A percentile compares a stretch with the other conserved stretches of the same genome.
Evolutionary conservation across 352 stramenopile genomes (phyloP).

Genomic region (Aphanomyces euteiches): DNA sequence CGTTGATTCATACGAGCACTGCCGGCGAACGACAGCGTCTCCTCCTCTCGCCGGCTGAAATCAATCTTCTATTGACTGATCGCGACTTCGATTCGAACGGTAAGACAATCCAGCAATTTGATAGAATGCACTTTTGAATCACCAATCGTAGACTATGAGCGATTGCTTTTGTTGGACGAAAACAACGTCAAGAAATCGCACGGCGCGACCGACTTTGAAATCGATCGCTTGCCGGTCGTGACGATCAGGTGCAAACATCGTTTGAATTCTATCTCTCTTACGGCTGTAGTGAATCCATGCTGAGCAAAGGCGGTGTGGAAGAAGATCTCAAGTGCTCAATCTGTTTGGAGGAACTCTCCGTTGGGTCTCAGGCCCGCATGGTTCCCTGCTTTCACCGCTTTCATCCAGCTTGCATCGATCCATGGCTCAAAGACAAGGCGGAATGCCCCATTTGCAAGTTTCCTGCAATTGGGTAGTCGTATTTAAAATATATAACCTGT

Average conservation of each 20-base stretch:
- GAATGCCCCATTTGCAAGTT: slow-evolving; percentile 79
- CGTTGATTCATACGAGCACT: background rate
- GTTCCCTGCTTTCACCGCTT: slow-evolving; percentile 80
- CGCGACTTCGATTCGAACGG: slow-evolving; percentile 31
- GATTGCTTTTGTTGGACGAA: slow-evolving; percentile 57
- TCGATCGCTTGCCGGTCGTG: slow-evolving; percentile 57
- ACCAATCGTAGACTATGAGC: slow-evolving; percentile 52
- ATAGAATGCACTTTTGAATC: background rate
- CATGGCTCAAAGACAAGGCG: slow-evolving; percentile 66
- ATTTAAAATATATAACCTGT: slow-evolving; percentile 1
- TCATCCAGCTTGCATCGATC: slow-evolving; percentile 67
- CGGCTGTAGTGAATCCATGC: slow-evolving; percentile 55
- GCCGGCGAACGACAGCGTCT: slow-evolving; percentile 19
- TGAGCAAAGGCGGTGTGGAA: slow-evolving; percentile 35
- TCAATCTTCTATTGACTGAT: slow-evolving; percentile 27
- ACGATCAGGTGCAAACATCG: slow-evolving; percentile 43
- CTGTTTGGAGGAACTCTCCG: slow-evolving; percentile 54
- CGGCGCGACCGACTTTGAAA: slow-evolving; percentile 51
- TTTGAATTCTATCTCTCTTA: background rate
- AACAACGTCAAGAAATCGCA: slow-evolving; percentile 49
- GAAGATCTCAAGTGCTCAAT: slow-evolving; percentile 50
- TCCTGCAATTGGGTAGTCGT: slow-evolving; percentile 48
- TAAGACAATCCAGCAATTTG: background rate
- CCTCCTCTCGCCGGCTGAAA: slow-evolving; percentile 13
- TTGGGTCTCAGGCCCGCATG: slow-evolving; percentile 48